Conservation (phyloP, 1,139 yeast genomes). For the Candida freyschussii region DNA sequence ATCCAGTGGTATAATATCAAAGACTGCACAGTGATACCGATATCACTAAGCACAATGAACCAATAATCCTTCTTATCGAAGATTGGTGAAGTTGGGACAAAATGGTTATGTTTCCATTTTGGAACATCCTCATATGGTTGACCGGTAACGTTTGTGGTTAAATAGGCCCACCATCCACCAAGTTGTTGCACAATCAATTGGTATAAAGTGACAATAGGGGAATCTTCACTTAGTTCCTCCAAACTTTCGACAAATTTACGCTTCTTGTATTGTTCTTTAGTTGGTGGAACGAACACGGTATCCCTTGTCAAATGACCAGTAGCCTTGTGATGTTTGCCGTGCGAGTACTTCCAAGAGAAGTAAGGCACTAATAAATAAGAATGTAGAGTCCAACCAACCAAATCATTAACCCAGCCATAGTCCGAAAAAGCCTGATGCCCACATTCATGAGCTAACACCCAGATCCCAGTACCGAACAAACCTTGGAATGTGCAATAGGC, state of each 20-base stretch:
- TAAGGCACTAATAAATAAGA: constrained; percentile 55
- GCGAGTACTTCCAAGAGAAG: constrained; percentile 59
- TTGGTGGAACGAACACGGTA: constrained; percentile 56
- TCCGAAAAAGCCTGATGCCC: constrained; percentile 62
- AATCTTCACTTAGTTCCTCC: constrained; percentile 40
- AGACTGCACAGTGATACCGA: constrained; percentile 43
- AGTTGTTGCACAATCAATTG: constrained; percentile 46
- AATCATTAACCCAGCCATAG: constrained; percentile 50
- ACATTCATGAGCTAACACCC: constrained; percentile 66
- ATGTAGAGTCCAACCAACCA: constrained; percentile 57
- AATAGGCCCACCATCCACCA: constrained; percentile 48
- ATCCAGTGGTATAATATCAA: constrained; percentile 46
- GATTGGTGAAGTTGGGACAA: constrained; percentile 48
- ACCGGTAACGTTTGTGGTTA: constrained; percentile 50
- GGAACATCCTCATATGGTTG: constrained; percentile 40
- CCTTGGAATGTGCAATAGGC: constrained; percentile 35
- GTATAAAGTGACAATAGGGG: constrained; percentile 46
- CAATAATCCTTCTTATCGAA: constrained; percentile 53
- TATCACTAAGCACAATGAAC: constrained; percentile 49
- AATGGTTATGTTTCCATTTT: constrained; percentile 36
- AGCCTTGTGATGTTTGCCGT: constrained; percentile 60
- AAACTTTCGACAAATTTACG: constrained; percentile 35
- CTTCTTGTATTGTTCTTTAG: constrained; percentile 41
- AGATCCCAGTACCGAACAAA: constrained; percentile 48
- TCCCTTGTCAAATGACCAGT: constrained; percentile 59